Base-by-base conservation (phyloP, 2,329 filamentous ascomycete species). In the Talaromyces sp. region DNA sequence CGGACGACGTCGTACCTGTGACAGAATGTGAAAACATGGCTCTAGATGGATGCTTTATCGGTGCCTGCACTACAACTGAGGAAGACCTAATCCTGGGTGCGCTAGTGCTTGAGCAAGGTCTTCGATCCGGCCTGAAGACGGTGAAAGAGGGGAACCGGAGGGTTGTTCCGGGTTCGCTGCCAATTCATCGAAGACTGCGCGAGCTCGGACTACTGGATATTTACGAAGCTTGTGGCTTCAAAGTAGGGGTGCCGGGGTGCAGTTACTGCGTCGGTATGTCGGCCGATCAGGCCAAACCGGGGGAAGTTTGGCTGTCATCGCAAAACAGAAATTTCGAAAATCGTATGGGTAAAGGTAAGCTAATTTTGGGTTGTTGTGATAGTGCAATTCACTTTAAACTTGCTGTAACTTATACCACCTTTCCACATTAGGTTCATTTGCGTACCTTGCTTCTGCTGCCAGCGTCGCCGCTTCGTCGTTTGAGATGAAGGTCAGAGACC, bases 291-390 rank as follows among this genome's bases (percentile, higher is more conserved):
- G 79, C 79, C 2, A 71, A 60, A 1, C 67, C 73, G 6, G 79
- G 77, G 1, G 77, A 80, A 63, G 74, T 76, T 0, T 81, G 79
- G 79, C 66, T 81, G 1, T 76, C 71, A n/a, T 78, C 75, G 12
- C 78, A 81, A 67, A 81, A 82, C 62, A 70, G 79, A 11, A 81
- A 82, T 65, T 81, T 80, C 63, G 67, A 78, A 64, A 80, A 82
- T 64, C 67, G 79, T 2, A 81, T 80, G 77, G 78, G 78, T 1
- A 72, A 70, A 65, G 77, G 77, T 75, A 61, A 52, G 9, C 11
- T 25, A 28, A 11, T 28, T n/a, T n/a, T n/a, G n/a, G n/a, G n/a
- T n/a, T n/a, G n/a, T n/a, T n/a, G n/a, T n/a, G n/a, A n/a, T n/a
- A n/a, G n/a, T n/a, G 11, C n/a, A 9, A n/a, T 28, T 18, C 42